Base-by-base conservation (phyloP, 2,329 filamentous ascomycete genomes). In the Chrysosporium keratinophilum region DNA sequence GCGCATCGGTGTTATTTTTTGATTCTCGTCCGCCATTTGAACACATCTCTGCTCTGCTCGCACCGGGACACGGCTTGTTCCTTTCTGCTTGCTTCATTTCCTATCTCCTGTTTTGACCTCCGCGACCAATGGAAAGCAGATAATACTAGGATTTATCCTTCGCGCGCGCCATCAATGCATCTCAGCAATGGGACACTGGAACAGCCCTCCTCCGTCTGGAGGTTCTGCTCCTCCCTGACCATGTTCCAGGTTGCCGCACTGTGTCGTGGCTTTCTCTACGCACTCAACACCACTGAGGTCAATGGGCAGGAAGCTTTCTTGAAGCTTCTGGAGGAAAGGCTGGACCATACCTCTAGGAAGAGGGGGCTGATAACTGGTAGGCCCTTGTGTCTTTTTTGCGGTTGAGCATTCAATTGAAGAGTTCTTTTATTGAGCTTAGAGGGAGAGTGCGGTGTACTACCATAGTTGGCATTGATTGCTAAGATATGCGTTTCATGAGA, bases 301-400 rank as follows among this genome's bases (percentile, higher is more conserved):
- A 77, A 82, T 62, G 91, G 91, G 1, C 73, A 94, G 57, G 82
- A 89, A 46, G 72, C 76, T 10, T 93, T 98, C 59, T 72, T 93
- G 35, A 75, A 82, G 48, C 72, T 91, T 3, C 72, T 97, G 37
- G 89, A 96, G 62, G 78, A 79, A 60, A 80, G 91, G 57, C 76
- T 77, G 60, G 78, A 90, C 67, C 73, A 81, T 2, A 77, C 79
- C 41, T 76, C 76, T 49, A 81, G 88, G 59, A 75, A 84, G 54
- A 80, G 83, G 62, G 93, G 91, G 15, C 76, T 97, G 57, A 77
- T 97, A 57, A 97, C 91, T 59, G 87, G 86, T 88, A 73, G 56
- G 74, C 61, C 43, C 54, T 35, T 40, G 23, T 28, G 23, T 28
- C 7, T 34, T 20, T 20, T 46, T 42, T 42, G 39, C 39, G 31